phyloP scores from a whole-genome alignment of 2,329 filamentous ascomycete genomes.

The Aspergillus transmontanensis region DNA sequence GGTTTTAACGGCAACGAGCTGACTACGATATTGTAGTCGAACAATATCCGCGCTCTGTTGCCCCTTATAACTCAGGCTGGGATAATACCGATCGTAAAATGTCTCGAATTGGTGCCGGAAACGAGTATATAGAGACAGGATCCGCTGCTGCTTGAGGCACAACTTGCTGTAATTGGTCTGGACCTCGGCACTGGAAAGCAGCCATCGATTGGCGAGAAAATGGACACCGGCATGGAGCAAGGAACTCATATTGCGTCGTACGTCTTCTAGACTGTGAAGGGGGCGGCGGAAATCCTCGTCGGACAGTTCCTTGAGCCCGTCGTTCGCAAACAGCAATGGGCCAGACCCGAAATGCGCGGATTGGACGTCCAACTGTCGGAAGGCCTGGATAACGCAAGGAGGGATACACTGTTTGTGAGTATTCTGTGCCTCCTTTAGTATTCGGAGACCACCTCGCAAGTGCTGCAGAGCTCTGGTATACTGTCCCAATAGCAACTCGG shows the following conservation, averaged over 20 bases:
- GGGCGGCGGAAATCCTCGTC: not conserved
- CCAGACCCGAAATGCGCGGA: not conserved
- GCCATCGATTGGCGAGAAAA: not conserved
- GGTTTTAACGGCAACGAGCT: conserved; percentile 4
- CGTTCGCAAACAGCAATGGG: not conserved
- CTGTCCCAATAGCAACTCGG: not conserved
- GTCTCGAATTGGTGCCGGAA: conserved; percentile 1
- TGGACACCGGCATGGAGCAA: not conserved
- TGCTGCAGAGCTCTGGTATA: not conserved
- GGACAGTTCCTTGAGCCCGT: not conserved
- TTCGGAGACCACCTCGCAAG: not conserved
- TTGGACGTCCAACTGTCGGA: not conserved
- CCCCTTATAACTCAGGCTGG: not conserved
- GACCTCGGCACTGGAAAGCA: not conserved
- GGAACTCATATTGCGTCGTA: not conserved
- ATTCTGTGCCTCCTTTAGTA: not conserved
- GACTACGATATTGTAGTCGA: conserved; percentile 4
- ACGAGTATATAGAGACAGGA: not conserved
- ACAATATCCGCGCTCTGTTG: conserved; percentile 1
- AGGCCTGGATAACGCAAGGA: not conserved
- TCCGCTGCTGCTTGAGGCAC: not conserved
- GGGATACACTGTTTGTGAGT: not conserved
- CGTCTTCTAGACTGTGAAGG: not conserved
- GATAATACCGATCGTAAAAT: not conserved
- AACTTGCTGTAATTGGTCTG: not conserved